These are phyloP conservation scores for Diaporthe sp. DNA, from an alignment of 2,329 filamentous ascomycete species.

Conservation along the genomic window DNA sequence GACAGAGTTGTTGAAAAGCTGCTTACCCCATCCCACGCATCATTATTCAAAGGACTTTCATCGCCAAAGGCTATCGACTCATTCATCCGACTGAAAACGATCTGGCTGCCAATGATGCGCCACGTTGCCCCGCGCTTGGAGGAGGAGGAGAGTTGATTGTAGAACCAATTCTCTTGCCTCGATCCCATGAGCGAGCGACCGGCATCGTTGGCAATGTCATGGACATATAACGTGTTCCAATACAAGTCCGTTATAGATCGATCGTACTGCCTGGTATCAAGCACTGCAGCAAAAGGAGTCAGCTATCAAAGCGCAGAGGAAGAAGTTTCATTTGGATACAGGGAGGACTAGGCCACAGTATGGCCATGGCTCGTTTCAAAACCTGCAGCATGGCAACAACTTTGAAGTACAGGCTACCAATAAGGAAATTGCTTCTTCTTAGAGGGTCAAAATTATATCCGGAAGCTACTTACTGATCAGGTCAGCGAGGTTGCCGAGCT, in stretches of 20 bases:
- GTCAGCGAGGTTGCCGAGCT: slow-evolving; percentile 76
- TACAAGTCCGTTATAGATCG: slow-evolving; percentile 71
- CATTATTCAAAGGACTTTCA: slow-evolving; percentile 64
- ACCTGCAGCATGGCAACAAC: no score
- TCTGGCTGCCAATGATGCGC: slow-evolving; percentile 80
- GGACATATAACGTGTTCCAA: slow-evolving; percentile 74
- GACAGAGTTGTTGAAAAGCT: neutral
- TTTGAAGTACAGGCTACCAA: no score
- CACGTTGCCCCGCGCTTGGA: slow-evolving; percentile 76
- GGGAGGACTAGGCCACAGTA: no score
- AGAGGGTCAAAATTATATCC: no score
- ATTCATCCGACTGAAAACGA: slow-evolving; percentile 69
- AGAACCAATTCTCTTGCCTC: slow-evolving; percentile 83
- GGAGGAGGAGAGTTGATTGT: slow-evolving; percentile 69
- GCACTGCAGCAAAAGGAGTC: slow-evolving; percentile 52
- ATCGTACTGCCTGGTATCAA: slow-evolving; percentile 79
- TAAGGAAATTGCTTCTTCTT: no score
- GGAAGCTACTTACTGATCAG: slow-evolving; percentile 60
- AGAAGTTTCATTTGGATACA: no score
- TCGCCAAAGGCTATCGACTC: slow-evolving; percentile 47
- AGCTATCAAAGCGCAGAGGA: no score
- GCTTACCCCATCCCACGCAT: slow-evolving; percentile 55
- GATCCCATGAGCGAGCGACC: slow-evolving; percentile 79
- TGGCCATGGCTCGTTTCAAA: no score
- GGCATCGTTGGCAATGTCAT: slow-evolving; percentile 75